A percentile compares a stretch with the other conserved stretches of the same genome.
Evolutionary conservation across 257 asterid species (phyloP).

Genomic region (Salvia rosmarinus): DNA sequence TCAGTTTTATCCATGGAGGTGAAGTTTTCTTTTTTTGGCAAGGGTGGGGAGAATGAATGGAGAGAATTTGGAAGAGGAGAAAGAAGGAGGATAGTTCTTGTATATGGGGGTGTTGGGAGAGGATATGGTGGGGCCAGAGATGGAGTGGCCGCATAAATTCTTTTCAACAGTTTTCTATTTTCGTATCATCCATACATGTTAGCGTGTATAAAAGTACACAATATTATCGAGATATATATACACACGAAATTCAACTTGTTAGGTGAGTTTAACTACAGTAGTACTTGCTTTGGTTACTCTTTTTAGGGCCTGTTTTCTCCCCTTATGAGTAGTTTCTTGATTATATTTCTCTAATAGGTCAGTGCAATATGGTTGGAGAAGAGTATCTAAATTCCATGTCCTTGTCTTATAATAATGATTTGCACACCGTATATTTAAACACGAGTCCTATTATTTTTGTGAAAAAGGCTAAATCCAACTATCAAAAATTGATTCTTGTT

Average conservation of each 20-base stretch:
- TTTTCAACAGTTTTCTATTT: constrained; percentile 12
- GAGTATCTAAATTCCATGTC: constrained; percentile 25
- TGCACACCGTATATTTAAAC: neutral
- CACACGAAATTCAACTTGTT: too few species aligned
- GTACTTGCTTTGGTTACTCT: neutral
- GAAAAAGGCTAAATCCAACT: neutral
- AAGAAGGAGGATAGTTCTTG: constrained; percentile 4
- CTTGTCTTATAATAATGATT: constrained; percentile 7
- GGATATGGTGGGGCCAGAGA: constrained; percentile 7
- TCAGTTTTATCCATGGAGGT: constrained; percentile 52
- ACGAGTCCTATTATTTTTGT: neutral
- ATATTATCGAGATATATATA: too few species aligned
- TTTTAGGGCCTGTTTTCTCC: constrained; percentile 28
- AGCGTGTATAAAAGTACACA: too few species aligned
- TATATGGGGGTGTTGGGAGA: constrained; percentile 2
- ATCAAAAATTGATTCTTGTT: neutral
- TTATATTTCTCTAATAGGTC: constrained; percentile 1
- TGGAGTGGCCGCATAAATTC: neutral
- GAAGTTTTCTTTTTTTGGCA: neutral
- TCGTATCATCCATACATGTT: neutral
- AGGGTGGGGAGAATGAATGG: neutral
- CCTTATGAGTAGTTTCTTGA: constrained; percentile 13
- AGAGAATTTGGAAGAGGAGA: constrained; percentile 15
- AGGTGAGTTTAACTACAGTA: too few species aligned
- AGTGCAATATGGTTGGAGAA: constrained; percentile 14